Evolutionary conservation across 2,329 filamentous ascomycete species (phyloP).

Genomic region (Aspergillus niger): DNA sequence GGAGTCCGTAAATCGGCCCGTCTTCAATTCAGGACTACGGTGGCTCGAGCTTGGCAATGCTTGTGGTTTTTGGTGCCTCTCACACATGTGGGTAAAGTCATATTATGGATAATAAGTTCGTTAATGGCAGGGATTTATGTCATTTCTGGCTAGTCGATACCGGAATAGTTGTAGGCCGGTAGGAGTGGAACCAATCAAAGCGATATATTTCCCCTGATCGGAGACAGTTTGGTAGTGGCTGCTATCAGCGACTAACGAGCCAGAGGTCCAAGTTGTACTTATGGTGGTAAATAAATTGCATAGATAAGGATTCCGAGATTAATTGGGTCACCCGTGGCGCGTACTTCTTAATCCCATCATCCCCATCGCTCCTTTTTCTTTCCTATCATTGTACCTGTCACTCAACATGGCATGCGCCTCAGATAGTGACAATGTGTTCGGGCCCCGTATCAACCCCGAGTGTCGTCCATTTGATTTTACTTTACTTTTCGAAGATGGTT

Average conservation of each 20-base stretch:
- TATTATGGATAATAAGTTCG: not conserved
- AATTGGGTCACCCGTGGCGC: not conserved
- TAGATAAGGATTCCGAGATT: too few relatives aligned
- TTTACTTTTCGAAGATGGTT: constrained; percentile 33
- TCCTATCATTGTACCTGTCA: not conserved
- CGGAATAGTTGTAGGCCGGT: not conserved
- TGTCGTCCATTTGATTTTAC: constrained; percentile 37
- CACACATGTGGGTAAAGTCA: not conserved
- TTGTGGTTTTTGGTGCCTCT: not conserved
- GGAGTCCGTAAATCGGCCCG: too few relatives aligned
- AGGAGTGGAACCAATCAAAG: not conserved
- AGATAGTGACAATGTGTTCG: not conserved
- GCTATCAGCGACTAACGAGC: too few relatives aligned
- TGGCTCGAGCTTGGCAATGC: not conserved
- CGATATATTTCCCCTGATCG: not conserved
- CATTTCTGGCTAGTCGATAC: not conserved
- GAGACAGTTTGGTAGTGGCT: too few relatives aligned
- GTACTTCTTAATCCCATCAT: not conserved
- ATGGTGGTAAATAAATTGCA: too few relatives aligned
- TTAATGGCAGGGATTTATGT: too few relatives aligned
- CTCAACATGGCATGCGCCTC: not conserved
- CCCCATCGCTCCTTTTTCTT: not conserved
- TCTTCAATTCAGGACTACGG: too few relatives aligned
- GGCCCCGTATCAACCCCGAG: not conserved
- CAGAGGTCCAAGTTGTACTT: too few relatives aligned